These are phyloP conservation scores for Amylocarpus encephaloides DNA, from an alignment of 2,329 filamentous ascomycete species.

Conservation along the genomic window DNA sequence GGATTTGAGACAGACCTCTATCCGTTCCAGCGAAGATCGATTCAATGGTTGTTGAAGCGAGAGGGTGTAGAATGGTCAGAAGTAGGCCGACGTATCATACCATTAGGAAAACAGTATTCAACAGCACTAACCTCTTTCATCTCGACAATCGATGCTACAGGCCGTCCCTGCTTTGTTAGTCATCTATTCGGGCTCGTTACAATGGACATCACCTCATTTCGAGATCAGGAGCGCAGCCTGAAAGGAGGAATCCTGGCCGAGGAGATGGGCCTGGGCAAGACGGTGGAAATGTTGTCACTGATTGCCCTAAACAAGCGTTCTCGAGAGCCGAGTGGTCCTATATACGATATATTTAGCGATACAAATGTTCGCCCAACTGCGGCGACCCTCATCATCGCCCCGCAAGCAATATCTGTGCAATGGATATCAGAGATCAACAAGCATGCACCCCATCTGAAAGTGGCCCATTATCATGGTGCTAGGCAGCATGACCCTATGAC, in stretches of 20 bases:
- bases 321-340: background rate
- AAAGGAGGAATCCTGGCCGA: slow-evolving; percentile 55
- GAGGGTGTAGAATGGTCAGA: slow-evolving; percentile 52
- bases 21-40: slow-evolving; percentile 65
- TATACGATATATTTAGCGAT: slow-evolving; percentile 37
- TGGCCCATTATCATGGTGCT: slow-evolving; percentile 51
- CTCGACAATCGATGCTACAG: slow-evolving; percentile 39
- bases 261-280: slow-evolving; percentile 81
- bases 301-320: slow-evolving; percentile 55
- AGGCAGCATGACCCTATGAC: slow-evolving; percentile 29
- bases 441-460: slow-evolving; percentile 51
- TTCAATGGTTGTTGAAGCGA: slow-evolving; percentile 62
- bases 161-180: slow-evolving; percentile 49
- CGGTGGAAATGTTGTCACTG: slow-evolving; percentile 66
- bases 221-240: slow-evolving; percentile 36
- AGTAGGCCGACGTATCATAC: slow-evolving; percentile 6
- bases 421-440: slow-evolving; percentile 55
- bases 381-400: slow-evolving; percentile 57
- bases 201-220: slow-evolving; percentile 41
- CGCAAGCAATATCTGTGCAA: slow-evolving; percentile 49
- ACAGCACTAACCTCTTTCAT: slow-evolving; percentile 38
- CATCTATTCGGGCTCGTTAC: slow-evolving; percentile 55
- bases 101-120: background rate
- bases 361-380: slow-evolving; percentile 41
- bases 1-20: slow-evolving; percentile 50